Evolutionary conservation across 192 early-diverging fungal species (phyloP).

Genomic region (Backusella australiensis): DNA sequence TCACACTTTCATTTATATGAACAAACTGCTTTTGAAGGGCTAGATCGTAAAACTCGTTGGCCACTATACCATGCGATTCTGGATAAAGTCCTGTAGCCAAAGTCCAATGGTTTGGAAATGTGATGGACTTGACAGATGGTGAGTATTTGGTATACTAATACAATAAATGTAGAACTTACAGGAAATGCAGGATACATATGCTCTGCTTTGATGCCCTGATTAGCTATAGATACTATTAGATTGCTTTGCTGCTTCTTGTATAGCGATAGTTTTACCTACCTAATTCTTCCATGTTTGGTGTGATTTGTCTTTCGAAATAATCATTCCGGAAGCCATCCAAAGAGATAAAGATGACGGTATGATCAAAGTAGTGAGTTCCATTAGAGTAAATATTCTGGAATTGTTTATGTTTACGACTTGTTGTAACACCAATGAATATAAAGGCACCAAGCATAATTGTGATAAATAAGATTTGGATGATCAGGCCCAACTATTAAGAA

Average conservation of each 20-base stretch:
- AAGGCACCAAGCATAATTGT: not conserved
- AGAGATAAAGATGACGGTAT: not conserved
- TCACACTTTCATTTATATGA: constrained; percentile 65
- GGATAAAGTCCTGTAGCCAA: constrained; percentile 91
- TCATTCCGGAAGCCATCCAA: not conserved
- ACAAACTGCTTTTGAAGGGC: constrained; percentile 67
- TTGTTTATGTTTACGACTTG: not conserved
- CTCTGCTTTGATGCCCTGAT: constrained; percentile 50
- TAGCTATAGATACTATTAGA: no score
- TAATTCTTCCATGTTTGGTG: not conserved
- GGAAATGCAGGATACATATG: constrained; percentile 73
- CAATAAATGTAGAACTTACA: constrained; percentile 15
- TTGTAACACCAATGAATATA: not conserved
- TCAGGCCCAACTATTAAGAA: not conserved
- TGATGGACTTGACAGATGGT: constrained; percentile 49
- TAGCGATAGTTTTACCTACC: not conserved
- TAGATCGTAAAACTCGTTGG: constrained; percentile 79
- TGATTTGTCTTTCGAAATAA: not conserved
- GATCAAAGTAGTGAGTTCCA: not conserved
- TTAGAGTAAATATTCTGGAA: not conserved
- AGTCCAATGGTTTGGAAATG: constrained; percentile 93
- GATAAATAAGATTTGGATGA: not conserved
- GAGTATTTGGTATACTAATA: no score
- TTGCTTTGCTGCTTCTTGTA: no score
- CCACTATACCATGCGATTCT: constrained; percentile 88